phyloP scores from a whole-genome alignment of 495 filamentous ascomycete genomes.

The Penicillium riverlandense region DNA sequence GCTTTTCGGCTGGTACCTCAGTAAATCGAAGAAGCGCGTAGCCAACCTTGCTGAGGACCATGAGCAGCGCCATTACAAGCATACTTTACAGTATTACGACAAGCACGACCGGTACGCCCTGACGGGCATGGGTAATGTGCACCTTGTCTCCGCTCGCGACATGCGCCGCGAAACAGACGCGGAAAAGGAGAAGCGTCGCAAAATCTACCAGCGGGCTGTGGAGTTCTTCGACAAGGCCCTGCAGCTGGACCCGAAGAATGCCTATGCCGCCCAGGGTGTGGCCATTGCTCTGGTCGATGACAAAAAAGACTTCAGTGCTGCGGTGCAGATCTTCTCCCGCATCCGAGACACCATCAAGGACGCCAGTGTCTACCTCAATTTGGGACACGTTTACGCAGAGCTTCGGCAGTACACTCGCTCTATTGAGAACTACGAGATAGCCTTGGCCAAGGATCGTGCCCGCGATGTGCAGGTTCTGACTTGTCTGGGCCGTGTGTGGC shows the following conservation, averaged over 20 bases:
- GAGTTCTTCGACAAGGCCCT: constrained; percentile 98
- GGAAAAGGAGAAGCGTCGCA: constrained; percentile 83
- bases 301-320: constrained; percentile 73
- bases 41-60: constrained; percentile 79
- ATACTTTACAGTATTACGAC: constrained; percentile 86
- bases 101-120: constrained; percentile 95
- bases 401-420: constrained; percentile 80
- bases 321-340: constrained; percentile 79
- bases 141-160: constrained; percentile 77
- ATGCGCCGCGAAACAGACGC: constrained; percentile 85
- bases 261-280: constrained; percentile 91
- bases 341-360: constrained; percentile 85
- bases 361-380: constrained; percentile 77
- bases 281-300: constrained; percentile 92
- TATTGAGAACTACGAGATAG: constrained; percentile 89
- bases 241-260: constrained; percentile 85
- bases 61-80: constrained; percentile 91
- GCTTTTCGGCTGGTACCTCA: constrained; percentile 90
- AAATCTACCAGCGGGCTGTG: constrained; percentile 80
- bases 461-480: constrained; percentile 77
- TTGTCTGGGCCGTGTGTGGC: constrained; percentile 92
- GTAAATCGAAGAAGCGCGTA: constrained; percentile 70
- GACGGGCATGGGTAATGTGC: constrained; percentile 93
- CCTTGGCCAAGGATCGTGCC: constrained; percentile 70
- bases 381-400: constrained; percentile 88